phyloP scores from a whole-genome alignment of 345 rosid species.

The Hypericum perforatum region DNA sequence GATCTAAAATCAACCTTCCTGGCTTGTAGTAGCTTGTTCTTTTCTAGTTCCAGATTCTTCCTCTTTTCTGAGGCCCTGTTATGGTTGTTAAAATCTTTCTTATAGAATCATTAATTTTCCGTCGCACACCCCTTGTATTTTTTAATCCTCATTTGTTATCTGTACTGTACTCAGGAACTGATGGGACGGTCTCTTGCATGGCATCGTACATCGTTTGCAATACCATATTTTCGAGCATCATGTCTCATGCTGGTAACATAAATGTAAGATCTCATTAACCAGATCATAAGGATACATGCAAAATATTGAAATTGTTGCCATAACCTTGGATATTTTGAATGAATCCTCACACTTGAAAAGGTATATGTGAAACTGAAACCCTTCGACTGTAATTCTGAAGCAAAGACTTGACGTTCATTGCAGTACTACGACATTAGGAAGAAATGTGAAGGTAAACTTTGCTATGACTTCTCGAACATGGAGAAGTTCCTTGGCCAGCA shows the following conservation, averaged over 20 bases:
- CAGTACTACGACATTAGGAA: conserved; percentile 92
- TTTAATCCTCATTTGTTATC: conserved; percentile 1
- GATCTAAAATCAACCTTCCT: conserved; percentile 2
- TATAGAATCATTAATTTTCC: not conserved
- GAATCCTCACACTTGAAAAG: too few species aligned
- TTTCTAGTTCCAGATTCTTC: not conserved
- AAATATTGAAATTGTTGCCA: too few species aligned
- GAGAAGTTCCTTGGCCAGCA: conserved; percentile 70
- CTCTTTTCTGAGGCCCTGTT: too few species aligned
- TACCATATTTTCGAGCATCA: conserved; percentile 59
- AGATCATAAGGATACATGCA: too few species aligned
- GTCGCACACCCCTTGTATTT: not conserved
- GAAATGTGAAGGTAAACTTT: conserved; percentile 77
- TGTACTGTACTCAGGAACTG: conserved; percentile 56
- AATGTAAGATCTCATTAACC: conserved; percentile 49
- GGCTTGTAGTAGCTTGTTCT: too few species aligned
- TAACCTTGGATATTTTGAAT: too few species aligned
- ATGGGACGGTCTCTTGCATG: conserved; percentile 88
- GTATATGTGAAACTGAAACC: too few species aligned
- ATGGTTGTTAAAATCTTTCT: too few species aligned
- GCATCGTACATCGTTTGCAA: conserved; percentile 93
- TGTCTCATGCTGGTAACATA: conserved; percentile 45
- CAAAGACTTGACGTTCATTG: conserved; percentile 13
- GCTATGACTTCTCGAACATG: conserved; percentile 99
- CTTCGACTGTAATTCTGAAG: too few species aligned